phyloP scores from a whole-genome alignment of 768 basidiomycete genomes.

The Boletus rufocinnamomeus region DNA sequence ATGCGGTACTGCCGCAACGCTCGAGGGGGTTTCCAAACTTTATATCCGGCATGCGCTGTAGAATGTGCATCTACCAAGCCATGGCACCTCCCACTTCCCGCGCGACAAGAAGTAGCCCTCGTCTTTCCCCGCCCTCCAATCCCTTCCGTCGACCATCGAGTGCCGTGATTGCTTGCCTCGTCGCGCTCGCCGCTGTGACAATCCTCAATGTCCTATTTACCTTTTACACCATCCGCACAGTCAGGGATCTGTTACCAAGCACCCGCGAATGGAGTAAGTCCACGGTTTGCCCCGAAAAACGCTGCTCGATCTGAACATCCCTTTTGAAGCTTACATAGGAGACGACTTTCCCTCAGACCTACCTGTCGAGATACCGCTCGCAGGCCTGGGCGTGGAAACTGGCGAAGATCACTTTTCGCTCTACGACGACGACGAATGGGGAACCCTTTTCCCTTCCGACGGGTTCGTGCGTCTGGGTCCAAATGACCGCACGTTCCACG shows the following conservation, averaged over 20 bases:
- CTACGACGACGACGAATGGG: constrained; percentile 39
- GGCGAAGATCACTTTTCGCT: constrained; percentile 34
- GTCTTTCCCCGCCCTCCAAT: neutral
- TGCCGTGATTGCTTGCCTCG: constrained; percentile 16
- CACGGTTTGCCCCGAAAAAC: neutral
- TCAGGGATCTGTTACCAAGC: constrained; percentile 15
- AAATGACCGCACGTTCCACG: constrained; percentile 35
- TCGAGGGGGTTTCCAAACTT: neutral
- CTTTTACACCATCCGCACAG: constrained; percentile 18
- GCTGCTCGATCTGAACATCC: neutral
- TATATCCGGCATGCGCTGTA: constrained; percentile 5
- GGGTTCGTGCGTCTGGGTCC: constrained; percentile 39
- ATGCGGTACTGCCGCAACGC: neutral
- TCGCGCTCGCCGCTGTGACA: constrained; percentile 24
- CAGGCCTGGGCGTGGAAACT: constrained; percentile 29
- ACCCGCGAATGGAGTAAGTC: constrained; percentile 27
- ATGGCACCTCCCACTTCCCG: constrained; percentile 7
- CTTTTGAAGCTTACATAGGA: constrained; percentile 28
- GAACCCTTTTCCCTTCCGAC: constrained; percentile 34
- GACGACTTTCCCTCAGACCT: constrained; percentile 36
- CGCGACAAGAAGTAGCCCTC: neutral
- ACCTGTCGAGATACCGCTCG: constrained; percentile 31
- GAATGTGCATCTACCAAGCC: neutral
- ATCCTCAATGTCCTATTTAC: constrained; percentile 26
- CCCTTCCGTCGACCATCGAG: neutral